These are phyloP conservation scores for Medicago lupulina DNA, from an alignment of 306 rosid species.

Conservation along the genomic window DNA sequence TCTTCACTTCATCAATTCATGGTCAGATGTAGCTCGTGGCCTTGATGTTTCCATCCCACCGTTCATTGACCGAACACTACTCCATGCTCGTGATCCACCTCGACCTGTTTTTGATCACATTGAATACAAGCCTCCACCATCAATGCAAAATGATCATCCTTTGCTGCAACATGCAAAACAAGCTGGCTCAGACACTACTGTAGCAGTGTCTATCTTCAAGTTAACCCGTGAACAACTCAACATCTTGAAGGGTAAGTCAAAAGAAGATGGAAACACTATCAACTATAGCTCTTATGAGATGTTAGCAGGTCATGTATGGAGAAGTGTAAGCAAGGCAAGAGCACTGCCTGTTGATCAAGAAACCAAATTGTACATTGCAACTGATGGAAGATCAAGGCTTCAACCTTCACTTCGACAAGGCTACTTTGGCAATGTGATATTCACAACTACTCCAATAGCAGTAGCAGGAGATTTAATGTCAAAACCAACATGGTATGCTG, in stretches of 20 bases:
- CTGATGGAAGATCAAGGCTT: constrained; percentile 83
- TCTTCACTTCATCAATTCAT: constrained; percentile 80
- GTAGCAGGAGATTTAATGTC: constrained; percentile 69
- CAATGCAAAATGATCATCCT: constrained; percentile 36
- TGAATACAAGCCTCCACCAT: constrained; percentile 80
- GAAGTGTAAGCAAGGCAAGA: constrained; percentile 72
- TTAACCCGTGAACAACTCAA: constrained; percentile 66
- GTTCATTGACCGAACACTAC: constrained; percentile 72
- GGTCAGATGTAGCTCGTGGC: constrained; percentile 93
- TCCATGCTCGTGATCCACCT: constrained; percentile 74
- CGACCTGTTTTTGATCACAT: constrained; percentile 71
- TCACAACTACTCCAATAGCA: constrained; percentile 77
- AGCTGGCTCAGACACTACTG: constrained; percentile 38
- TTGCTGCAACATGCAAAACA: constrained; percentile 51
- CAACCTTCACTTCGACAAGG: constrained; percentile 82
- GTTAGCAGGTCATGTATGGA: constrained; percentile 88
- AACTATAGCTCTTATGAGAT: constrained; percentile 81
- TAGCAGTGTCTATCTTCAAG: constrained; percentile 59
- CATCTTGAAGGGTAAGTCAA: constrained; percentile 66
- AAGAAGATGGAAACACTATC: constrained; percentile 65
- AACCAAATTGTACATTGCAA: constrained; percentile 78
- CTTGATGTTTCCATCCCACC: constrained; percentile 68
- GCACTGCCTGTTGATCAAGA: constrained; percentile 68
- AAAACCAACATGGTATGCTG: constrained; percentile 83
- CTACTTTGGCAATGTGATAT: constrained; percentile 88